Base-by-base conservation (phyloP, 2,329 filamentous ascomycete species). In the Aspergillus brasiliensis region DNA sequence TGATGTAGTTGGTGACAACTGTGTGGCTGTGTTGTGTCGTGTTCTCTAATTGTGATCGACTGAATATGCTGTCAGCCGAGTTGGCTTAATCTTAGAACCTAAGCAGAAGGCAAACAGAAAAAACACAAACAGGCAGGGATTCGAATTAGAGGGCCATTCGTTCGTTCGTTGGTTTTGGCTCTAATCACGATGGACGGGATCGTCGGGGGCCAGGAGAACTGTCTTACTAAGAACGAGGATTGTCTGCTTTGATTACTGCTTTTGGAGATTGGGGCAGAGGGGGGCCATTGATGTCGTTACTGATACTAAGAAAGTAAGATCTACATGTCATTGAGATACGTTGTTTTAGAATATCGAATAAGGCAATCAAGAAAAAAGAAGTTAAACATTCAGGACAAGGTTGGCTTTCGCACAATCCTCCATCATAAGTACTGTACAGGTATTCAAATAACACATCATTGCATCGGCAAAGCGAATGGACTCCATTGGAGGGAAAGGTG, bases 401-500 rank as follows among this genome's bases (percentile, higher is more conserved):
- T 19, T 11, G 52, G 53, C 31, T 42, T 37, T 47, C 48, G 40
- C 55, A 58, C 28, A 42, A 31, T 38, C 25, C 23, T 38, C 58
- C 23, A 27, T 51, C 10, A 25, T 37, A 51, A 61, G 37, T 59
- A 58, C 48, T 56, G 54, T 57, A 71, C 46, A 63, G 25, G 19
- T 34, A 37, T 23, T 31, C 40, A 56, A 25, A 52, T 53, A 44
- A 37, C 28, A 46, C 49, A 56, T 52, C 37, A 38, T 58, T 51
- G 31, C 31, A 53, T 17, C 37, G 28, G 19, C 27, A 44, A 56
- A 66, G 69, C 60, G 67, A 73, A 72, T 66, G 65, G 71, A 71
- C 66, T 72, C 65, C 67, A 72, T 69, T 67, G 47, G 65, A 67
- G 65, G 68, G 65, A 64, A 62, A 27, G 56, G 42, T 52, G 51